Base-by-base conservation (phyloP, 2,329 filamentous ascomycete species). In the Myriosclerotinia duriaeana region DNA sequence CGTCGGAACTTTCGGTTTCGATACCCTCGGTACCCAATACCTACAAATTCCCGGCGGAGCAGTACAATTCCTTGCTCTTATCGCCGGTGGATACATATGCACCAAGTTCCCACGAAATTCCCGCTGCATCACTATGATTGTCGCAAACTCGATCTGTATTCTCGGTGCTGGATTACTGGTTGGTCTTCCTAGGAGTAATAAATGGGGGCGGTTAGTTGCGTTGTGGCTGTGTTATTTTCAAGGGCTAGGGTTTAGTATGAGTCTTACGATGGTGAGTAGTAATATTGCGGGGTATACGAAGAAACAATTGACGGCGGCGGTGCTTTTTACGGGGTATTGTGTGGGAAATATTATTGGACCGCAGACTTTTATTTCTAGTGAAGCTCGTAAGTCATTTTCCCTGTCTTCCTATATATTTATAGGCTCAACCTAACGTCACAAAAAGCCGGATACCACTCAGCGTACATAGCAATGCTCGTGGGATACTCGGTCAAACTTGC, bases 31-130 rank as follows among this genome's bases (percentile, higher is more conserved):
- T 5, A 82, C 82, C 0, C 83, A 85, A 67, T 85, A 85, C 67
- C 80, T 87, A 12, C 84, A 87, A 69, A 87, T 88, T 64, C 85
- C 85, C 0, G 85, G 84, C 20, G 85, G 84, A 26, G 84, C 81
- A 0, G 80, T 87, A 0, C 83, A 87, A 68, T 85, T 86, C 70
- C 70, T 84, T 0, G 80, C 83, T 0, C 77, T 86, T 0, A 73
- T 87, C 8, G 70, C 77, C 2, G 83, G 83, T 1, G 84, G 84
- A 20, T 79, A 78, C 60, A 76, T 87, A 34, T 84, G 83, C 71
- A 83, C 81, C 0, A 78, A 78, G n/a, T 86, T 76, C 70, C 83
- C 83, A 3, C 82, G 82, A 7, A 73, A 74, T 71, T 77, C 80
- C 0, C 78, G 84, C 7, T 85, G 83, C 69, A 75, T 80, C 4